A percentile compares a stretch with the other conserved stretches of the same genome.
phyloP scores from a whole-genome alignment of 441 rosid genomes.

The Macaranga tanarius region DNA sequence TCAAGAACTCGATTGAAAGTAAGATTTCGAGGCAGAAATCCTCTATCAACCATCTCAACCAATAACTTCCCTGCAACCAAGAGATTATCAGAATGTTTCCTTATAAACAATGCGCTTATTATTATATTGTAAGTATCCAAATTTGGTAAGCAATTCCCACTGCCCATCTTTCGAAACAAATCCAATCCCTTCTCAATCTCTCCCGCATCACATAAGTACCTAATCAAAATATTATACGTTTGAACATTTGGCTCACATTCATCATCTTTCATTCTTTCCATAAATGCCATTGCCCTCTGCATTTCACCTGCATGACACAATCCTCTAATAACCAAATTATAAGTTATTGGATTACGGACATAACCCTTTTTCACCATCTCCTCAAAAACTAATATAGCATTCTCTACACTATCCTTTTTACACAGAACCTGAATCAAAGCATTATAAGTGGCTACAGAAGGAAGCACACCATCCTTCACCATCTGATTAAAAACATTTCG shows the following conservation, averaged over 20 bases:
- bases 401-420: conserved; percentile 81
- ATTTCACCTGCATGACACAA: conserved; percentile 69
- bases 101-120: conserved; percentile 75
- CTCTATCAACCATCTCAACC: conserved; percentile 91
- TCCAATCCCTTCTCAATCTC: conserved; percentile 65
- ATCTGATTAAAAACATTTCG: conserved; percentile 65
- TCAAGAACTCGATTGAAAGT: conserved; percentile 74
- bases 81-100: conserved; percentile 73
- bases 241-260: conserved; percentile 72
- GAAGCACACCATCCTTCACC: conserved; percentile 72
- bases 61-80: conserved; percentile 74
- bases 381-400: conserved; percentile 63
- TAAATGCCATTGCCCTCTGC: conserved; percentile 55
- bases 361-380: conserved; percentile 82
- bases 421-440: conserved; percentile 88
- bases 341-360: conserved; percentile 61
- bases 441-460: conserved; percentile 82
- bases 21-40: conserved; percentile 74
- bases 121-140: conserved; percentile 80
- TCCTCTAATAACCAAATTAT: conserved; percentile 75
- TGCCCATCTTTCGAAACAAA: conserved; percentile 66
- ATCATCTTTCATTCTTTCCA: conserved; percentile 64
- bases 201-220: conserved; percentile 60
- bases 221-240: conserved; percentile 67
- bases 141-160: conserved; percentile 72